A percentile compares a stretch with the other conserved stretches of the same genome.
phyloP scores from a whole-genome alignment of 148 eudicot species.

The Rhododendron henanense region DNA sequence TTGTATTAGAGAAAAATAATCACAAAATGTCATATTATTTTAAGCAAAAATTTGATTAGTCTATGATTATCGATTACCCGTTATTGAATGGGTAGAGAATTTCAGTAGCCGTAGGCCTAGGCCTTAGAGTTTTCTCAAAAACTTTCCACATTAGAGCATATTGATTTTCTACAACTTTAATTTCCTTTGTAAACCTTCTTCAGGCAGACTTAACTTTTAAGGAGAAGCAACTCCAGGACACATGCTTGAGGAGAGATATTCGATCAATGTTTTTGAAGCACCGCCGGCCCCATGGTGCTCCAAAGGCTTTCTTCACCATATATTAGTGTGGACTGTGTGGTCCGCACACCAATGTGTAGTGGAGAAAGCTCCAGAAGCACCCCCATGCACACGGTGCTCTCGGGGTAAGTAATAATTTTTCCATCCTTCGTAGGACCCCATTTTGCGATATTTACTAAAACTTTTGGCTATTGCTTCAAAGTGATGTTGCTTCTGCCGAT shows the following conservation, averaged over 20 bases:
- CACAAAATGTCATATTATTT: neutral
- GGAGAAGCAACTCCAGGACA: neutral
- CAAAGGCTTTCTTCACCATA: no score
- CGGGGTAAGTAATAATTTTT: no score
- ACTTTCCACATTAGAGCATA: neutral
- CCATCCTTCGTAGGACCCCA: neutral
- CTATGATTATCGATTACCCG: neutral
- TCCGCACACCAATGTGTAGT: neutral
- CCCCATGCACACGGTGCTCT: neutral
- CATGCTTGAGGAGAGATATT: neutral
- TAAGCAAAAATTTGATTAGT: neutral
- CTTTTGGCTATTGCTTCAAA: conserved; percentile 17
- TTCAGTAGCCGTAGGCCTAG: neutral
- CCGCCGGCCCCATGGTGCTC: neutral
- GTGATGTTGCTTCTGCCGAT: conserved; percentile 11
- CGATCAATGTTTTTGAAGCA: neutral
- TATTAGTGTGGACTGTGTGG: neutral
- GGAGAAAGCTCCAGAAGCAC: neutral
- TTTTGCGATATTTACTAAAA: neutral
- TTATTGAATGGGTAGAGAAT: neutral
- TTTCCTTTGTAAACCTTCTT: neutral
- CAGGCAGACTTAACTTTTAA: neutral
- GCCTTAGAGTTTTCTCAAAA: neutral
- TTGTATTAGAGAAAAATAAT: neutral
- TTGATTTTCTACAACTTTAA: neutral